Base-by-base conservation (phyloP, 164 flowering plant genomes). In the Liquidambar formosana region DNA sequence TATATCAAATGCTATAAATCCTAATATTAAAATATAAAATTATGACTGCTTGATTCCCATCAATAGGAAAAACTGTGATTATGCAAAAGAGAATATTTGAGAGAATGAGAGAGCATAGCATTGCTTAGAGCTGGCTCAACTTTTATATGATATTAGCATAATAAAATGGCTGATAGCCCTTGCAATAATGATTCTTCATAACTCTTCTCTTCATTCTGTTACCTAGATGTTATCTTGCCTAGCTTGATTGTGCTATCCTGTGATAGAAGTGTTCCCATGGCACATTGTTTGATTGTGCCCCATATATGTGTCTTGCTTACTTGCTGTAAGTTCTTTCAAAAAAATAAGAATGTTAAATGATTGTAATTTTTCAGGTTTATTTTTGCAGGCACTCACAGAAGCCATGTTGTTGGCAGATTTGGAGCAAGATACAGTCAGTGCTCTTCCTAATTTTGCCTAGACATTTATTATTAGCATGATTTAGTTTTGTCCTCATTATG, bases 341-440 rank as follows among this genome's bases (percentile, higher is more conserved):
- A 56, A 56, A 25, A 1, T 53, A 18, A 33, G 60, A 41, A 28
- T 5, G 41, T 27, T 25, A 12, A 46, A 25, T 1, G 18, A 27
- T 38, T 58, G 52, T 78, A 9, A 70, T 56, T 72, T 71, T 28
- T 41, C 41, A 48, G 33, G 51, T 66, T 33, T 26, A 61, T 48
- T 64, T 44, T 74, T 83, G 76, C 89, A 95, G 97, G 87, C 89
- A 70, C 85, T 95, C 44, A 64, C 97, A 19, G 99, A 95, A 79
- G 97, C 96, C 21, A 82, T 95, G 92, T 68, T 95, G 25, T 76
- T 95, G 82, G 89, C 91, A 18, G 99, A 95, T 83, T 68, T 95
- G 33, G 96, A 93, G 0, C 88, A 71, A 68, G 84, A 93, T 76
- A 90, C 97, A 19, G 99, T 91, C 18, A 71, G 89, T 75, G 8